These are phyloP conservation scores for Scedosporium boydii DNA, from an alignment of 2,329 filamentous ascomycete genomes.

Conservation along the genomic window DNA sequence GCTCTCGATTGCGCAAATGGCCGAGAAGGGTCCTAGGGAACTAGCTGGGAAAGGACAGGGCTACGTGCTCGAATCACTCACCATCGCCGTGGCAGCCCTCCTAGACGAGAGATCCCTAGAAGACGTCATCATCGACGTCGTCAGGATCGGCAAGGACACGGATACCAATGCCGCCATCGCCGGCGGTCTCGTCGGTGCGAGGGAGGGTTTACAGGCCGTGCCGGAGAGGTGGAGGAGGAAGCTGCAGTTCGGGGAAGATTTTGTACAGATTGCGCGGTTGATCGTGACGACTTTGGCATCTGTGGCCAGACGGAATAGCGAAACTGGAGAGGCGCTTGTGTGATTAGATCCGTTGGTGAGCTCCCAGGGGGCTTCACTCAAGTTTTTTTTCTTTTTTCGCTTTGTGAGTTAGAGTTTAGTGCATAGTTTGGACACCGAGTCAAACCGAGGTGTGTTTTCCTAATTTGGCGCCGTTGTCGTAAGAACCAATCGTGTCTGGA, in stretches of 20 bases:
- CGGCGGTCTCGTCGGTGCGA: constrained; percentile 33
- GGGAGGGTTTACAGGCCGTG: constrained; percentile 31
- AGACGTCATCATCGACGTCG: constrained; percentile 35
- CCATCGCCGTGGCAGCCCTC: constrained; percentile 30
- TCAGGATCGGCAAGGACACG: constrained; percentile 32
- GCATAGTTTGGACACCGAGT: no score
- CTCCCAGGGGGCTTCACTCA: no score
- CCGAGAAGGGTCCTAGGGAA: constrained; percentile 18
- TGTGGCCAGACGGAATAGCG: background rate
- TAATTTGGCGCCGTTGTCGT: no score
- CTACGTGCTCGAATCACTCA: constrained; percentile 33
- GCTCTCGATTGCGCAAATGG: constrained; percentile 19
- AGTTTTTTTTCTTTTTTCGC: no score
- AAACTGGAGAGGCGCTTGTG: background rate
- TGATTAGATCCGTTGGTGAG: no score
- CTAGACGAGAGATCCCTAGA: constrained; percentile 28
- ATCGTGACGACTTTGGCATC: background rate
- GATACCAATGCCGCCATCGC: constrained; percentile 38
- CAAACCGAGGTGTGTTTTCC: no score
- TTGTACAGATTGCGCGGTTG: constrained; percentile 13
- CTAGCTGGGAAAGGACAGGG: constrained; percentile 23
- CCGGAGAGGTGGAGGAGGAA: constrained; percentile 27
- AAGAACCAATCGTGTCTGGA: no score
- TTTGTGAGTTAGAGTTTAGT: no score
- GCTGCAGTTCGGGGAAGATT: constrained; percentile 30